Evolutionary conservation across 345 rosid genomes (phyloP).

Genomic region (Dipteronia sinensis): DNA sequence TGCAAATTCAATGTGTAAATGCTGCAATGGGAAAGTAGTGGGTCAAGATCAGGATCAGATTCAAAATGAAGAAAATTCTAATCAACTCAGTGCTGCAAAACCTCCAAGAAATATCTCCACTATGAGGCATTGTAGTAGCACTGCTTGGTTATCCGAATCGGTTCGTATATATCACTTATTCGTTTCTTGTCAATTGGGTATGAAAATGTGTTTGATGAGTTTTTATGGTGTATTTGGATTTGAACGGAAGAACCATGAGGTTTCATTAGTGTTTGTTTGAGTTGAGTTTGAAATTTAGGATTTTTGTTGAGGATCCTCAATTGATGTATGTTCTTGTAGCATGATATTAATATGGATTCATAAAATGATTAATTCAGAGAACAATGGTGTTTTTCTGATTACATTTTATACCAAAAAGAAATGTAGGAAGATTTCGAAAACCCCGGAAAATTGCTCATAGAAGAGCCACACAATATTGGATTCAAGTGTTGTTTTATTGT

Average conservation of each 20-base stretch:
- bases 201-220: not conserved
- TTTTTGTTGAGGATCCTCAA: not conserved
- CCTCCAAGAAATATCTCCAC: not conserved
- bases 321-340: not conserved
- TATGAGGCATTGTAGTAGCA: conserved; percentile 1
- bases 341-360: not conserved
- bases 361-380: not conserved
- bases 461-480: not conserved
- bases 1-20: not conserved
- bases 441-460: not conserved
- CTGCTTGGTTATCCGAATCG: conserved; percentile 4
- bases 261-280: not conserved
- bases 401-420: not conserved
- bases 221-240: no score
- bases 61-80: conserved; percentile 1
- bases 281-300: not conserved
- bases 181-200: not conserved
- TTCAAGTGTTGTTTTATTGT: not conserved
- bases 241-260: no score
- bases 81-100: conserved; percentile 1
- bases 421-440: not conserved
- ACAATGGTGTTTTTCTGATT: not conserved
- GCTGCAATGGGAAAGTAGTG: not conserved
- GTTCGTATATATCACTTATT: not conserved
- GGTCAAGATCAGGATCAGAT: not conserved